These are phyloP conservation scores for Calonectria crousiana DNA, from an alignment of 2,329 filamentous ascomycete genomes.

Conservation along the genomic window DNA sequence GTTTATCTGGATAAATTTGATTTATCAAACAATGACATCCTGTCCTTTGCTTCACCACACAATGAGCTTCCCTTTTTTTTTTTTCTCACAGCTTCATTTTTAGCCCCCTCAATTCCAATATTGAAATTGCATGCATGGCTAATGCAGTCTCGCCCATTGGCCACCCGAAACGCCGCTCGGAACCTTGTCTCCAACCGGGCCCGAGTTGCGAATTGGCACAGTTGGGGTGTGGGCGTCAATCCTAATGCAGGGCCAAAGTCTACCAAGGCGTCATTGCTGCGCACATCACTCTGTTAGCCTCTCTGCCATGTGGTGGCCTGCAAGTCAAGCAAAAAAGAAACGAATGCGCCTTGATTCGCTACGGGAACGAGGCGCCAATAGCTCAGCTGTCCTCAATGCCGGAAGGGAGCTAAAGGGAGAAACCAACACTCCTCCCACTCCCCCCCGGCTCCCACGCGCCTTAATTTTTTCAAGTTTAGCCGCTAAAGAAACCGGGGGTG, in stretches of 20 bases:
- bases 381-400: slow-evolving; percentile 1
- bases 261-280: not conserved
- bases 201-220: not conserved
- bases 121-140: not conserved
- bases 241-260: slow-evolving; percentile 3
- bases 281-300: not conserved
- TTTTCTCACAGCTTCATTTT: not conserved
- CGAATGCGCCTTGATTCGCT: not conserved
- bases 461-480: not conserved
- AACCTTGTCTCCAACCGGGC: not conserved
- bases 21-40: not conserved
- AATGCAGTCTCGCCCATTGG: not conserved
- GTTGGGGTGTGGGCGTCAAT: not conserved
- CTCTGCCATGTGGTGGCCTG: slow-evolving; percentile 14
- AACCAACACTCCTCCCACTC: not conserved
- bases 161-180: not conserved
- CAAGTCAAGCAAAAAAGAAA: slow-evolving; percentile 1
- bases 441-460: not conserved
- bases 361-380: not conserved
- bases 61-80: not conserved
- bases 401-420: not conserved
- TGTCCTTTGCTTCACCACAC: not conserved
- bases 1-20: not conserved
- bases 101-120: not conserved
- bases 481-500: not conserved